Conservation (phyloP, 768 basidiomycete species). For the Mycena chlorophos region DNA sequence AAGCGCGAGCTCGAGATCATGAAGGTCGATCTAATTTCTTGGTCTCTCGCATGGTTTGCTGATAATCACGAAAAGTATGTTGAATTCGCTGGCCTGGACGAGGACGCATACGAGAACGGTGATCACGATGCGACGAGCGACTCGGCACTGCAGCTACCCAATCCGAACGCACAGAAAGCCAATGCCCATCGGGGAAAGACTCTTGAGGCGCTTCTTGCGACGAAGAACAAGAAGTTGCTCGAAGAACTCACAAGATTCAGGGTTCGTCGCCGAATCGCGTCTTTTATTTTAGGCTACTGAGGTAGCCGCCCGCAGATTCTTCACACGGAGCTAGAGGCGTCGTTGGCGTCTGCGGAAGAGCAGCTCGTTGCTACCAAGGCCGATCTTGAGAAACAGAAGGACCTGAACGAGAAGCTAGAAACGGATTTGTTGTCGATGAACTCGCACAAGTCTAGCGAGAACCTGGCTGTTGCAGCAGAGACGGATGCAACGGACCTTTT, state of each 20-base stretch:
- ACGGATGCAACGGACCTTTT: slow-evolving; percentile 54
- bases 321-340: slow-evolving; percentile 76
- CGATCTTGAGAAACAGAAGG: slow-evolving; percentile 76
- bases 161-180: slow-evolving; percentile 86
- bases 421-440: slow-evolving; percentile 86
- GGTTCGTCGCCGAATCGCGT: slow-evolving; percentile 42
- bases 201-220: slow-evolving; percentile 86
- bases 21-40: slow-evolving; percentile 64
- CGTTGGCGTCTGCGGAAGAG: slow-evolving; percentile 55
- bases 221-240: slow-evolving; percentile 89
- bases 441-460: slow-evolving; percentile 46
- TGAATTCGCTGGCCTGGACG: slow-evolving; percentile 89
- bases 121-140: slow-evolving; percentile 42
- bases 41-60: not conserved
- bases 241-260: slow-evolving; percentile 92
- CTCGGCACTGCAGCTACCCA: slow-evolving; percentile 69
- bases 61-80: slow-evolving; percentile 64
- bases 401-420: slow-evolving; percentile 88
- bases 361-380: slow-evolving; percentile 57
- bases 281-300: slow-evolving; percentile 1
- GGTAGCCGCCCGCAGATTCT: slow-evolving; percentile 61
- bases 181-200: slow-evolving; percentile 77
- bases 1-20: slow-evolving; percentile 98
- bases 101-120: slow-evolving; percentile 63
- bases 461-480: slow-evolving; percentile 32